Conservation (phyloP, 352 stramenopile genomes). For the Thraustochytrium striatum region DNA sequence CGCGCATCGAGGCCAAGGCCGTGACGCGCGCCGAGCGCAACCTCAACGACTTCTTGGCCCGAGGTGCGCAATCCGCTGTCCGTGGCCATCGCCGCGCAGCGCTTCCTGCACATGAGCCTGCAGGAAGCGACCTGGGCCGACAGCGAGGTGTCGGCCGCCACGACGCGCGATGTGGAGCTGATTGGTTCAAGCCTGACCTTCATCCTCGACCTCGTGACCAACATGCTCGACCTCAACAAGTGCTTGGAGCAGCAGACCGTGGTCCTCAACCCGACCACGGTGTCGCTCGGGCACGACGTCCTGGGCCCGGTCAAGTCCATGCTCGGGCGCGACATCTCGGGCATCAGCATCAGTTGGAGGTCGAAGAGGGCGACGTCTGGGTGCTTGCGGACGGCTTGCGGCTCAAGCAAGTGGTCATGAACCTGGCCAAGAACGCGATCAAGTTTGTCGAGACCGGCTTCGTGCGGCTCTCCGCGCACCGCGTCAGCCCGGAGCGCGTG, state of each 20-base stretch:
- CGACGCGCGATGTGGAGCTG: conserved; percentile 52
- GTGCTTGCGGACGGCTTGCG: conserved; percentile 55
- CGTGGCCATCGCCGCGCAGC: conserved; percentile 33
- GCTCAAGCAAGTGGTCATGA: conserved; percentile 58
- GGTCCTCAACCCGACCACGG: not conserved
- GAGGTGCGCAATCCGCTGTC: conserved; percentile 51
- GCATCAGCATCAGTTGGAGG: conserved; percentile 50
- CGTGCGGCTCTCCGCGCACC: conserved; percentile 52
- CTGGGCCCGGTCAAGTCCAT: conserved; percentile 53
- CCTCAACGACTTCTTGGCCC: conserved; percentile 49
- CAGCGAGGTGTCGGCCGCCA: too few relatives aligned
- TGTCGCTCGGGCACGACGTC: conserved; percentile 50
- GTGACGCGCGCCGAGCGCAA: conserved; percentile 29
- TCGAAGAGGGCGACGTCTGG: conserved; percentile 53
- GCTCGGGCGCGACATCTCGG: conserved; percentile 48
- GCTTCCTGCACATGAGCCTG: conserved; percentile 4
- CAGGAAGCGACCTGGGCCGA: too few relatives aligned
- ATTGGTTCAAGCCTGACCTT: conserved; percentile 55
- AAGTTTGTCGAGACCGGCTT: conserved; percentile 59
- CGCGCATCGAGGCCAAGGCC: too few relatives aligned
- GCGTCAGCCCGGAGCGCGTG: not conserved
- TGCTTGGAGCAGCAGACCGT: conserved; percentile 48
- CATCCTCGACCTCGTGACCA: conserved; percentile 57
- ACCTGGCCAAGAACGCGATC: conserved; percentile 55
- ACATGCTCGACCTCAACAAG: conserved; percentile 59